Percentiles rank a stretch among this genome's conserved stretches.
These are phyloP conservation scores for Blastobotrys muscicola DNA, from an alignment of 805 yeast genomes.

Conservation along the genomic window DNA sequence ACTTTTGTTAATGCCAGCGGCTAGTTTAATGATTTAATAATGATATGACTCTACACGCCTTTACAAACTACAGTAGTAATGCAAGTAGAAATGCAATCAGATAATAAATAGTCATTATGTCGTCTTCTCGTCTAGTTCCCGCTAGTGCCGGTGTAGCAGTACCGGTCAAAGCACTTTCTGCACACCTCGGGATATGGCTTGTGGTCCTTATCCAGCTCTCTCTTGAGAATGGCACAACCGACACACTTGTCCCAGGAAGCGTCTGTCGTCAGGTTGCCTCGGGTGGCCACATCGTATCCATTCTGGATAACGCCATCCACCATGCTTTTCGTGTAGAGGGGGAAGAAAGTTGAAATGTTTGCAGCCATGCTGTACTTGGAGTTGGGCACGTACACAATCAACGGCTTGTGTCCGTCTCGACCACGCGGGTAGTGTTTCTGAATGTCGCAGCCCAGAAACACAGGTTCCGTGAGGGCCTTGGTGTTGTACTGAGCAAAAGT, in stretches of 20 bases:
- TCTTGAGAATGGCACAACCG: slow-evolving; percentile 76
- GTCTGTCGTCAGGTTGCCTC: slow-evolving; percentile 62
- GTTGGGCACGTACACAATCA: slow-evolving; percentile 69
- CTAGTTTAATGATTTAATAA: too few species aligned
- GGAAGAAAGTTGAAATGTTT: slow-evolving; percentile 63
- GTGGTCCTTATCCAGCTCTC: slow-evolving; percentile 66
- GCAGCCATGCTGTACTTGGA: slow-evolving; percentile 54
- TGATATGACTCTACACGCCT: too few species aligned
- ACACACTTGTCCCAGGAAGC: slow-evolving; percentile 65
- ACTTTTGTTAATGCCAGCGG: not conserved
- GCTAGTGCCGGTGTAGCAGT: slow-evolving; percentile 41
- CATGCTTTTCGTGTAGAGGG: slow-evolving; percentile 52
- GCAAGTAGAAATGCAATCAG: not conserved
- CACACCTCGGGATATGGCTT: slow-evolving; percentile 60
- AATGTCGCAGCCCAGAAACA: slow-evolving; percentile 70
- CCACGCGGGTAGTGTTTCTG: slow-evolving; percentile 32
- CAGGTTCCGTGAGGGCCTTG: slow-evolving; percentile 33
- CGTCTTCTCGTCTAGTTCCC: not conserved
- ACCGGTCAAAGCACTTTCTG: slow-evolving; percentile 55
- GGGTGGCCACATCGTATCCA: slow-evolving; percentile 67
- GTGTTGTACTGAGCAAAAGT: not conserved
- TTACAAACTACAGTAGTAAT: too few species aligned
- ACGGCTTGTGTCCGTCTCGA: slow-evolving; percentile 42
- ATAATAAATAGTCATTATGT: not conserved
- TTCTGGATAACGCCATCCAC: slow-evolving; percentile 54